Evolutionary conservation across 768 basidiomycete species (phyloP), one percentile per base, ranked within the genome.

Genomic region (Termitomyces sp.): DNA sequence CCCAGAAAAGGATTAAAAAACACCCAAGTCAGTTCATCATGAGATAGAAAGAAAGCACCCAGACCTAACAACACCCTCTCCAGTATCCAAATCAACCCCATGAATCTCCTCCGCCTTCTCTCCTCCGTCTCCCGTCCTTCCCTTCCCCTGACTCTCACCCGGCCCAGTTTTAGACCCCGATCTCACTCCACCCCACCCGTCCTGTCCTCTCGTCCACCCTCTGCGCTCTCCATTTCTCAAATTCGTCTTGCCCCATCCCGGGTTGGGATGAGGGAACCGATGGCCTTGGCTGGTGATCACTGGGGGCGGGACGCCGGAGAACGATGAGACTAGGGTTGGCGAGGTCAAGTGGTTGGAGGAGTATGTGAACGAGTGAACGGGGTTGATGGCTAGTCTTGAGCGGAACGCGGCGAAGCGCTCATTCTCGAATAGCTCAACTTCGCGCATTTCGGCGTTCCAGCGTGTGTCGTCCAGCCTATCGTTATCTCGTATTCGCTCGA

Each of bases 161-260:
- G 48, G 16, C 5, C 46, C 63, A 37, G 46, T 56, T 51, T 56
- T 58, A 53, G 44, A 59, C 56, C 62, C 10, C 3, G 57, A 18
- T 48, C 37, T 18, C 27, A 85, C 75, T 0, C 80, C 83, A 61
- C 81, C 84, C 85, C 86, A 88, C 14, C 88, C 88, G 65, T 90
- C 87, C 51, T 82, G 68, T 1, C 83, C 84, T 36, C 85, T 74
- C 27, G 88, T 88, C 89, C 89, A 90, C n/a, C 80, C 76, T 16
- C 68, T 69, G 24, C 88, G 69, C 66, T 90, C 88, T 0, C 68
- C 67, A 5, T 70, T 65, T 29, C 65, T 65, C 36, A 83, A 59
- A 62, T 80, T 72, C 14, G 63, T 43, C 60, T 83, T 83, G 53
- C 72, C 72, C 80, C 81, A 81, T 22, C 69, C 67, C 6, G 26